A percentile compares a stretch with the other conserved stretches of the same genome.
phyloP scores from a whole-genome alignment of 139 green algal genomes.

The Picochlorum sp. region DNA sequence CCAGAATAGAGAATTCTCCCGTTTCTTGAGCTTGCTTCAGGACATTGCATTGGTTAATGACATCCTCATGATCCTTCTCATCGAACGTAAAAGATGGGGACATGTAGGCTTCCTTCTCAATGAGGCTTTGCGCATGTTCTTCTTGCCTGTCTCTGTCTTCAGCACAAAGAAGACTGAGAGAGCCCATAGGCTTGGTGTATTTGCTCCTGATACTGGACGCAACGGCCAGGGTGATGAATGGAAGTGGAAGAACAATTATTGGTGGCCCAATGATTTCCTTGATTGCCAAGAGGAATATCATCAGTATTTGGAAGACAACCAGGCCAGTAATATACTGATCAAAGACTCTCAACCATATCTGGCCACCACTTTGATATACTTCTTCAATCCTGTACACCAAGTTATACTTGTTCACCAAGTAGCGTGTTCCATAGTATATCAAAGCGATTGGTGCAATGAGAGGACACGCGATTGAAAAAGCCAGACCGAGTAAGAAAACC shows the following conservation, averaged over 20 bases:
- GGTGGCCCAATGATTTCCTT: neutral
- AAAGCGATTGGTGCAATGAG: neutral
- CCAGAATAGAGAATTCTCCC: neutral
- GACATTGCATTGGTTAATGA: neutral
- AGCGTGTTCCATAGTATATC: neutral
- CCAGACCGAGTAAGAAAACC: neutral
- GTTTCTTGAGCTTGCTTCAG: neutral
- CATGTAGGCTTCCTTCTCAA: neutral
- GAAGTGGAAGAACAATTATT: constrained; percentile 1
- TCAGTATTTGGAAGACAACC: neutral
- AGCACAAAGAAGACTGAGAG: neutral
- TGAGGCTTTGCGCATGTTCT: neutral
- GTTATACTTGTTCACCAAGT: constrained; percentile 4
- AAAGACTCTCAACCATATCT: neutral
- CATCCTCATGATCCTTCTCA: neutral
- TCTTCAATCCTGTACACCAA: neutral
- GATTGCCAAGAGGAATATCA: neutral
- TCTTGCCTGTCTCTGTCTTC: neutral
- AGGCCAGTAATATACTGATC: neutral
- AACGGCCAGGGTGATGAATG: neutral
- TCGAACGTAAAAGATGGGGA: neutral
- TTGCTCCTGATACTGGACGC: neutral
- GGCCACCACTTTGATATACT: neutral
- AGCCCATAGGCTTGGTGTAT: neutral
- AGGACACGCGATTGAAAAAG: neutral